phyloP scores from a whole-genome alignment of 2,329 filamentous ascomycete species.

The Talaromyces verruculosus region DNA sequence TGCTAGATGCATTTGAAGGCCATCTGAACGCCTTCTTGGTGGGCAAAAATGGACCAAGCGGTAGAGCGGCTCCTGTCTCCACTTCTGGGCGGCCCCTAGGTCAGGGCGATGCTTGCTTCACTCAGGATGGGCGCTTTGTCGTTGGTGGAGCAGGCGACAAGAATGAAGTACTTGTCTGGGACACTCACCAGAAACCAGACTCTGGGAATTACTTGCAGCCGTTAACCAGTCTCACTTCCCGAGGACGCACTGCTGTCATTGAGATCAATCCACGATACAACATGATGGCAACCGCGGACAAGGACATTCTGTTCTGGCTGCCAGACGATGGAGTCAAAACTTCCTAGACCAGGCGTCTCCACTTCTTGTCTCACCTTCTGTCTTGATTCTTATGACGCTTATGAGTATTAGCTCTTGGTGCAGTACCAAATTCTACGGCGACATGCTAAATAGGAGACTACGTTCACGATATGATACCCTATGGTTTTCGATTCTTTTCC shows the following conservation, averaged over 20 bases:
- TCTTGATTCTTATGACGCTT: background rate
- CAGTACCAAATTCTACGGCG: background rate
- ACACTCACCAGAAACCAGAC: slow-evolving; percentile 61
- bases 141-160: slow-evolving; percentile 71
- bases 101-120: slow-evolving; percentile 80
- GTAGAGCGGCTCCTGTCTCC: slow-evolving; percentile 52
- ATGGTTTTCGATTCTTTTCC: slow-evolving; percentile 51
- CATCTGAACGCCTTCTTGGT: slow-evolving; percentile 70
- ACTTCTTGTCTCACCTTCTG: background rate
- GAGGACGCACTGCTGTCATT: slow-evolving; percentile 68
- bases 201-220: slow-evolving; percentile 55
- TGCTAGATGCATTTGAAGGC: slow-evolving; percentile 91
- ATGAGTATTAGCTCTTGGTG: background rate
- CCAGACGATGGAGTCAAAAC: slow-evolving; percentile 58
- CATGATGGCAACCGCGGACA: slow-evolving; percentile 85
- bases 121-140: slow-evolving; percentile 84
- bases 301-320: slow-evolving; percentile 76
- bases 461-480: slow-evolving; percentile 16
- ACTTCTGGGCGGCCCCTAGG: slow-evolving; percentile 54
- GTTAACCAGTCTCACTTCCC: slow-evolving; percentile 39
- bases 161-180: slow-evolving; percentile 81
- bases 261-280: slow-evolving; percentile 91
- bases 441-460: background rate
- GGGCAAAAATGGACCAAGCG: slow-evolving; percentile 49
- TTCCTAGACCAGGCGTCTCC: slow-evolving; percentile 15